Evolutionary conservation across 495 filamentous ascomycete species (phyloP).

Genomic region (Extremus antarcticus): DNA sequence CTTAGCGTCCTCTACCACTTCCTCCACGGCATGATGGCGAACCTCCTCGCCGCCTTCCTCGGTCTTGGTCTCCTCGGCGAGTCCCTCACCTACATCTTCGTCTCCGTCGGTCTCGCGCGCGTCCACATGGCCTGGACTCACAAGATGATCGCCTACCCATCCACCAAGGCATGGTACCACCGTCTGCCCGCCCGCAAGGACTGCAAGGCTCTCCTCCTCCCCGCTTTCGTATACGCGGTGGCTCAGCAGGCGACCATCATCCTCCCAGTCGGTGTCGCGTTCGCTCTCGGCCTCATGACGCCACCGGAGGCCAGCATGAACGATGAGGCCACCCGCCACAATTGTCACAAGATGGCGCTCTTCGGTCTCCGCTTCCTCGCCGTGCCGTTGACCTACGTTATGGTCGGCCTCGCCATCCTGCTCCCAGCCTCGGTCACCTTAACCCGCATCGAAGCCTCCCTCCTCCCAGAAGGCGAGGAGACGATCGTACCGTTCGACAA

Average conservation of each 20-base stretch:
- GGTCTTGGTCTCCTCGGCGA: slow-evolving; percentile 27
- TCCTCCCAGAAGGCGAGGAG: slow-evolving; percentile 58
- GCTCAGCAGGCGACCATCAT: slow-evolving; percentile 29
- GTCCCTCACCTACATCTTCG: slow-evolving; percentile 30
- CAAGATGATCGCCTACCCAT: slow-evolving; percentile 48
- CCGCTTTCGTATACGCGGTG: slow-evolving; percentile 36
- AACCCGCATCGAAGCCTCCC: slow-evolving; percentile 59
- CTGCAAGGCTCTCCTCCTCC: slow-evolving; percentile 42
- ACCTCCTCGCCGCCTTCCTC: slow-evolving; percentile 26
- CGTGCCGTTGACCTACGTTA: slow-evolving; percentile 28
- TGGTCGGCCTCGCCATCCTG: slow-evolving; percentile 39
- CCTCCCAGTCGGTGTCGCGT: slow-evolving; percentile 20
- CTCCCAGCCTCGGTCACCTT: slow-evolving; percentile 54
- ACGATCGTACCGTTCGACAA: slow-evolving; percentile 69
- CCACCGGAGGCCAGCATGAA: slow-evolving; percentile 17
- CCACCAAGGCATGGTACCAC: slow-evolving; percentile 40
- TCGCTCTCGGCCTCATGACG: slow-evolving; percentile 17
- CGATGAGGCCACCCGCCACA: slow-evolving; percentile 18
- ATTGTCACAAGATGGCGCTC: slow-evolving; percentile 14
- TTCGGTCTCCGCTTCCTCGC: slow-evolving; percentile 28
- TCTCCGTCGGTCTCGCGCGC: slow-evolving; percentile 37
- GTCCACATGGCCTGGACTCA: slow-evolving; percentile 49
- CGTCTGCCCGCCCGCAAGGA: slow-evolving; percentile 37
- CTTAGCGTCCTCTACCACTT: slow-evolving; percentile 32
- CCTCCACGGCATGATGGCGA: slow-evolving; percentile 17